Evolutionary conservation across 805 yeast species (phyloP), one percentile per base, ranked within the genome.

Genomic region (Isabelozyma rhagii): DNA sequence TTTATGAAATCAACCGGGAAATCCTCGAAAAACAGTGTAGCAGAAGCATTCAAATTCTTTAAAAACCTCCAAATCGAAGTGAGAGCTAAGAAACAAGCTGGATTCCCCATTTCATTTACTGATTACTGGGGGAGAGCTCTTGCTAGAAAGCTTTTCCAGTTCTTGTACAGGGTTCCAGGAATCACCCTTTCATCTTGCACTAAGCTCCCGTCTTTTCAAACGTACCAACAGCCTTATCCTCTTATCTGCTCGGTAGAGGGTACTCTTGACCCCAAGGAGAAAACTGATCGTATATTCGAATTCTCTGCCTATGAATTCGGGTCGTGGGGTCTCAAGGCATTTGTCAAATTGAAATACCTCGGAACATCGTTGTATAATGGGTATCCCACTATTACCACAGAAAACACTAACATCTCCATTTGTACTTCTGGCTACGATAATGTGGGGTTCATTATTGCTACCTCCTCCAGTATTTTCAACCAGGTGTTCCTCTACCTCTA

Each of bases 81-180:
- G 0, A 66, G 80, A 38, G 61, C 77, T 2, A 83, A 84, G 54
- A 81, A 76, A 53, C 54, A 63, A 13, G 69, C 74, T 3, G 88
- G 88, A 0, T 81, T 78, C 55, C 74, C 75, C 15, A 66, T 82
- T 0, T 80, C 87, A 0, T 71, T 84, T 41, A 84, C 88, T 0
- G 89, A 84, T 57, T 84, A 83, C 56, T 82, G 87, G 86, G 89
- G 87, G 0, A 69, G 82, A 51, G 88, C 87, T 0, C 66, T 84
- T 36, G 69, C 81, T 3, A 68, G 79, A 49, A 70, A 67, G 38
- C 66, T 81, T 2, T 77, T 80, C 46, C 74, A 78, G 0, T 58
- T 59, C 21, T 46, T 60, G 9, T 61, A 68, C 5, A 51, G 72
- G 31, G 53, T 68, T 2, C 71, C 75, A 3, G 71, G 74, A 11